Evolutionary conservation across 2,329 filamentous ascomycete species (phyloP), one percentile per base, ranked within the genome.

Genomic region (Boeremia lycopersici): DNA sequence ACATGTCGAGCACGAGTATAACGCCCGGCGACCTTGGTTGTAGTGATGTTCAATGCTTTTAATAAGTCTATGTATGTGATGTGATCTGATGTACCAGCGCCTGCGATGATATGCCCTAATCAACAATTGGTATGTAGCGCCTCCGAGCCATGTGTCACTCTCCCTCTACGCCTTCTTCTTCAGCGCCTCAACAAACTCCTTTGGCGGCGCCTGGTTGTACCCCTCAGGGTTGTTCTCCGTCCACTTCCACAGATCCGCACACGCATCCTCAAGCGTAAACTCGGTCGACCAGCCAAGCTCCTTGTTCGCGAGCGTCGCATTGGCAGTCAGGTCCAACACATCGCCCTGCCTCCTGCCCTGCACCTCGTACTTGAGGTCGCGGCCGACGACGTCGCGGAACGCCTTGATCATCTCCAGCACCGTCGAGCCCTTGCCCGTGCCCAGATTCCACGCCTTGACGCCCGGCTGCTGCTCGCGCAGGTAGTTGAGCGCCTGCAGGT

Each of bases 361-460:
- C 54, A 98, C 89, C 74, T 97, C 84, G 79, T 98, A 98, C 33
- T 89, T 84, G 25, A 99, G 83, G 53, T 95, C 86, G 45, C 87
- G 89, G 59, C 95, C 95, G 19, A 97, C 93, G 15, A 91, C 91
- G 45, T 85, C 78, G 78, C 87, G 90, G 81, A 99, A 99, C 48
- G 95, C 93, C 65, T 93, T 91, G 84, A 99, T 88, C 81, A 99
- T 99, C 75, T 99, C 93, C 73, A 93, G 95, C 53, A 99, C 95
- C 19, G 95, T 99, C 77, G 89, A 96, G 65, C 95, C 95, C 67
- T 89, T 91, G 58, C 95, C 95, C 0, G 93, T 96, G 54, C 96
- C 96, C 64, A 99, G 77, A 79, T 99, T 99, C 93, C 93, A 99
- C 52, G 92, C 93, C 74, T 91, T 89, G 64, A 97, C 90, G 52